Conservation (phyloP, 768 basidiomycete species). For the Tulasnella sp. region DNA sequence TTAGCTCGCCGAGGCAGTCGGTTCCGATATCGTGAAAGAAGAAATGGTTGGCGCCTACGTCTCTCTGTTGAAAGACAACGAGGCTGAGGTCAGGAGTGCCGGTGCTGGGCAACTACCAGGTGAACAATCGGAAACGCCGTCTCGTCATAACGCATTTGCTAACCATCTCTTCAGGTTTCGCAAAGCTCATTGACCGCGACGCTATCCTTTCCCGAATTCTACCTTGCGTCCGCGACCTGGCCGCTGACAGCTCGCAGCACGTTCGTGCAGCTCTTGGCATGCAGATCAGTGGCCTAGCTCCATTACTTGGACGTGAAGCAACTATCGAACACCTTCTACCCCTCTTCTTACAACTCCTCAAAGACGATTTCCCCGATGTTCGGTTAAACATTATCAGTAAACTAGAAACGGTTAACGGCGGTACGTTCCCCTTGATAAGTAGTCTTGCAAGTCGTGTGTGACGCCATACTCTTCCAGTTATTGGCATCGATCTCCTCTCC, state of each 20-base stretch:
- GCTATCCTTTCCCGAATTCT: conserved; percentile 86
- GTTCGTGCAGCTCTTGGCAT: conserved; percentile 93
- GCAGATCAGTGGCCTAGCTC: conserved; percentile 92
- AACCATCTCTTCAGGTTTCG: conserved; percentile 53
- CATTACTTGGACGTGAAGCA: conserved; percentile 80
- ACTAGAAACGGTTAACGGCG: conserved; percentile 86
- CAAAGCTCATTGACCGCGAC: conserved; percentile 84
- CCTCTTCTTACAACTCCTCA: conserved; percentile 87
- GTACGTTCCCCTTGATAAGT: conserved; percentile 30
- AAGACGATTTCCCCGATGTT: conserved; percentile 98
- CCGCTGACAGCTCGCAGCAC: conserved; percentile 90
- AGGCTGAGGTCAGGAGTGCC: conserved; percentile 95
- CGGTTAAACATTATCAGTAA: conserved; percentile 97
- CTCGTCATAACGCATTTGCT: background rate
- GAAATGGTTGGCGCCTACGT: conserved; percentile 91
- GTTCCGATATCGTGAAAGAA: conserved; percentile 79
- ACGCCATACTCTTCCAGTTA: conserved; percentile 45
- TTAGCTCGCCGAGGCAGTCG: conserved; percentile 84
- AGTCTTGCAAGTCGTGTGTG: background rate
- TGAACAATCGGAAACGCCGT: conserved; percentile 26
- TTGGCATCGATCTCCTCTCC: conserved; percentile 88
- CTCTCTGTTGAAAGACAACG: conserved; percentile 90
- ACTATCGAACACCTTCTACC: conserved; percentile 96
- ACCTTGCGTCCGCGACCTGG: conserved; percentile 88
- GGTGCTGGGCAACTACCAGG: conserved; percentile 95